Evolutionary conservation across 2,329 filamentous ascomycete species (phyloP), one percentile per base, ranked within the genome.

Genomic region (Mycosphaerella sp.): DNA sequence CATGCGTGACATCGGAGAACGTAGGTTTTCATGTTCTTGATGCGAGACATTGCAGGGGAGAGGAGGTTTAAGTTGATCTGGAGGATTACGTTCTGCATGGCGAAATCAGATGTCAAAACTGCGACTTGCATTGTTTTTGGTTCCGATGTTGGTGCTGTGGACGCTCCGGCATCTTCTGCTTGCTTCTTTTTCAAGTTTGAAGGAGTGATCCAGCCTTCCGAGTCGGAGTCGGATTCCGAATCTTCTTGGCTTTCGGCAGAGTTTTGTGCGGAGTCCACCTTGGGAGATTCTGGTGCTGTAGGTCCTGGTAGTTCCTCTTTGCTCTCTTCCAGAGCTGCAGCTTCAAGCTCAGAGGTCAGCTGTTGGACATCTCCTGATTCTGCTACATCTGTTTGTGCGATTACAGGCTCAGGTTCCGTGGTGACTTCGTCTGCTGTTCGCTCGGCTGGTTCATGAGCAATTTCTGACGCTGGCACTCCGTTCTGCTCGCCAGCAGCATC

Each of bases 51-150:
- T 13, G 81, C 79, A 0, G 87, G 80, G 0, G 90, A 89, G 52
- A 96, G 79, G 9, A 96, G 81, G 66, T 93, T 88, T 43, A 98
- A 80, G 72, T 96, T 95, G 75, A 97, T 94, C 61, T 94, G 88
- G 4, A 98, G 79, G 1, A 93, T 80, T 6, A 97, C 89, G 68
- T 97, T 97, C 73, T 97, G 91, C 88, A 98, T 95, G 49, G 93
- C 91, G 71, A 87, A 97, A 74, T 98, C 93, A 50, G 86, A 89
- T 1, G 93, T 97, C 65, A 97, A 85, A 40, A 91, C 84, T n/a
- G 89, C 91, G 13, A 87, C 88, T 70, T 94, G 85, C 61, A 96
- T 85, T 10, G 80, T 81, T 55, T 80, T 79, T 32, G 80, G 76
- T 48, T 80, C 75, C 1, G 77, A 68, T 13, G 59, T 52, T 43